Evolutionary conservation across 169 alveolate species (phyloP).

Genomic region (Eimeria necatrix): DNA sequence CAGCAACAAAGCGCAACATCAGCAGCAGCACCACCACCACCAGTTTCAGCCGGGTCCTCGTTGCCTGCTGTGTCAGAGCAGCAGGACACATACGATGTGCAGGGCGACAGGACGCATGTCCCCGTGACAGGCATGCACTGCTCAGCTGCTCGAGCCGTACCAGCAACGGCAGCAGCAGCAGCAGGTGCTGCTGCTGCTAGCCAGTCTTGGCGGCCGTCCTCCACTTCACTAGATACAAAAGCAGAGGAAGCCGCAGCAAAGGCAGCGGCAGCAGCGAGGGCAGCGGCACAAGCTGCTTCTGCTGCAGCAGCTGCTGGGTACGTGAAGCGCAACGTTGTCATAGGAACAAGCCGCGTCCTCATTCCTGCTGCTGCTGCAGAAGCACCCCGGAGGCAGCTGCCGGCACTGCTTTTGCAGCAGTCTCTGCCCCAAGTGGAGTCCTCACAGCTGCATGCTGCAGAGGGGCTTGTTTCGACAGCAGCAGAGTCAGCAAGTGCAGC

Average conservation of each 20-base stretch:
- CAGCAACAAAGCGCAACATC: conserved; percentile 23
- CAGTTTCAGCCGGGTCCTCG: not conserved
- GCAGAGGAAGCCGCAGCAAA: conserved; percentile 47
- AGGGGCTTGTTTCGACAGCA: not conserved
- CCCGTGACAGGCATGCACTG: not conserved
- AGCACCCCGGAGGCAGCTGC: conserved; percentile 1
- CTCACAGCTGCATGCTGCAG: not conserved
- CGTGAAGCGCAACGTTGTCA: not conserved
- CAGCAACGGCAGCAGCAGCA: conserved; percentile 17
- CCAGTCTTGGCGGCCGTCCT: not conserved
- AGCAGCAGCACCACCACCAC: conserved; percentile 26
- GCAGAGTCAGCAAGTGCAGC: not conserved
- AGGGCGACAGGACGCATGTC: not conserved
- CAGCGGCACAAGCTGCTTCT: conserved; percentile 44
- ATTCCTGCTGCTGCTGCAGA: not conserved
- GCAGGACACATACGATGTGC: not conserved
- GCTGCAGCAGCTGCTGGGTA: conserved; percentile 44
- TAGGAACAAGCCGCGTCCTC: not conserved
- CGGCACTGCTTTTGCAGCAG: conserved; percentile 47
- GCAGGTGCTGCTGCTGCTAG: not conserved
- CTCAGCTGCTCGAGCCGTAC: not conserved
- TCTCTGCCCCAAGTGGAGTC: not conserved
- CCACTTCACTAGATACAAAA: conserved; percentile 24
- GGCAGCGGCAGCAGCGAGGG: conserved; percentile 33
- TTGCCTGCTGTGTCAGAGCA: not conserved